Evolutionary conservation across 495 filamentous ascomycete species (phyloP).

Genomic region (Niebla homalea): DNA sequence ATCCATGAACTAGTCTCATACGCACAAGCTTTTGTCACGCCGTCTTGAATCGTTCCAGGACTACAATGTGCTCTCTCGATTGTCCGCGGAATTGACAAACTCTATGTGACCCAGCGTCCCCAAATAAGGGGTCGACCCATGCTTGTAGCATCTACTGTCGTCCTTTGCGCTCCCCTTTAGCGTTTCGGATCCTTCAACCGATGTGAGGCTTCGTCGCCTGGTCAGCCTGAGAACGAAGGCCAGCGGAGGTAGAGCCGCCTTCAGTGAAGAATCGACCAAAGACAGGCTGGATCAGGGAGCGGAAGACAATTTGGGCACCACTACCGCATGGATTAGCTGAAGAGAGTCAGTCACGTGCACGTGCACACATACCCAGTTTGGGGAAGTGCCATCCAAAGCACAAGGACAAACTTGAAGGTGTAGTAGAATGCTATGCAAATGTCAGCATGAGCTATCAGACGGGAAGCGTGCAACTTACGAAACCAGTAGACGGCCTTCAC

Average conservation of each 20-base stretch:
- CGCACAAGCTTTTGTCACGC: too few relatives aligned
- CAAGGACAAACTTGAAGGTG: conserved; percentile 95
- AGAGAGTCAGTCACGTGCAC: not conserved
- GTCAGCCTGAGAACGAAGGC: conserved; percentile 84
- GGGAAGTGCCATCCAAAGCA: conserved; percentile 95
- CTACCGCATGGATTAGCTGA: conserved; percentile 35
- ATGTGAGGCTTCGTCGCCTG: conserved; percentile 43
- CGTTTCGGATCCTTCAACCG: conserved; percentile 1
- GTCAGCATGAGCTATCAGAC: not conserved
- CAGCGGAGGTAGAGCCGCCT: conserved; percentile 63
- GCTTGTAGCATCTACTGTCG: too few relatives aligned
- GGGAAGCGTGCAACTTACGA: conserved; percentile 37
- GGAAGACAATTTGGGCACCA: conserved; percentile 92
- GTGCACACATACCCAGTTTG: conserved; percentile 63
- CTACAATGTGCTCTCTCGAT: too few relatives aligned
- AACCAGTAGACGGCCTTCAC: conserved; percentile 98
- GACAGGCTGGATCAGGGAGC: conserved; percentile 83
- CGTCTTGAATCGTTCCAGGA: too few relatives aligned
- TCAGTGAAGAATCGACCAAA: conserved; percentile 78
- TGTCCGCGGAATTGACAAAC: too few relatives aligned
- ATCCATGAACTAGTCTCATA: too few relatives aligned
- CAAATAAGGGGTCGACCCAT: not conserved
- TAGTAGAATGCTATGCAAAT: conserved; percentile 74
- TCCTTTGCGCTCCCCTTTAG: too few relatives aligned
- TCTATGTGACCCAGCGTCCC: not conserved